Evolutionary conservation across 169 alveolate genomes (phyloP).

Genomic region (Eimeria acervulina): DNA sequence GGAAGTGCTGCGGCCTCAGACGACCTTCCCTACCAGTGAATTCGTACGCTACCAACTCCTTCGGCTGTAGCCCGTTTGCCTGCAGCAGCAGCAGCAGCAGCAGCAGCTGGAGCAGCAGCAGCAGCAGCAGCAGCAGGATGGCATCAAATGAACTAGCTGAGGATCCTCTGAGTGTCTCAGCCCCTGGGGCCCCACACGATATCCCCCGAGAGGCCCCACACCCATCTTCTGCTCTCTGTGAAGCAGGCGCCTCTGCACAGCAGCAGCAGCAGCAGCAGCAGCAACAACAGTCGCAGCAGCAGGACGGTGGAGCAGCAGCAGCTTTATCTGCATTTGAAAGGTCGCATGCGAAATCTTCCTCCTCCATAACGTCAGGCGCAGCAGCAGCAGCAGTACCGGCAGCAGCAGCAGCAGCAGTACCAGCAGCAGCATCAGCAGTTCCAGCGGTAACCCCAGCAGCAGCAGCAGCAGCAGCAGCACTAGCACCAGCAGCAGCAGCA

Average conservation of each 20-base stretch:
- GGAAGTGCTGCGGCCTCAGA: neutral
- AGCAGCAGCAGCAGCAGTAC: neutral
- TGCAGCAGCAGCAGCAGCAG: conserved; percentile 34
- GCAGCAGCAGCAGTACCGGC: neutral
- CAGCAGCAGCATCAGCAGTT: neutral
- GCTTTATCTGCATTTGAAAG: too few relatives aligned
- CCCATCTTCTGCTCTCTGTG: neutral
- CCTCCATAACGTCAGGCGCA: neutral
- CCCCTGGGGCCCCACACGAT: too few relatives aligned
- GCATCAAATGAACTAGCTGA: conserved; percentile 20
- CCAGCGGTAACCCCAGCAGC: neutral
- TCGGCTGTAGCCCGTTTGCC: neutral
- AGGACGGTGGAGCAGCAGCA: neutral
- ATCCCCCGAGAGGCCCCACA: too few relatives aligned
- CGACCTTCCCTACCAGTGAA: too few relatives aligned
- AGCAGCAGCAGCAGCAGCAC: neutral
- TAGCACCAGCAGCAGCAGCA: too few relatives aligned
- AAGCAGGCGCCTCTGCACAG: too few relatives aligned
- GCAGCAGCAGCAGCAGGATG: conserved; percentile 43
- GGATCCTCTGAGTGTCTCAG: neutral
- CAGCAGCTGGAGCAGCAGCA: conserved; percentile 20
- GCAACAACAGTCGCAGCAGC: neutral
- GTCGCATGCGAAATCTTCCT: too few relatives aligned
- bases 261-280: neutral
- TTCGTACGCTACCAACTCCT: too few relatives aligned